phyloP scores from a whole-genome alignment of 192 early-diverging fungal species.

The Rhizophagus prolifer region DNA sequence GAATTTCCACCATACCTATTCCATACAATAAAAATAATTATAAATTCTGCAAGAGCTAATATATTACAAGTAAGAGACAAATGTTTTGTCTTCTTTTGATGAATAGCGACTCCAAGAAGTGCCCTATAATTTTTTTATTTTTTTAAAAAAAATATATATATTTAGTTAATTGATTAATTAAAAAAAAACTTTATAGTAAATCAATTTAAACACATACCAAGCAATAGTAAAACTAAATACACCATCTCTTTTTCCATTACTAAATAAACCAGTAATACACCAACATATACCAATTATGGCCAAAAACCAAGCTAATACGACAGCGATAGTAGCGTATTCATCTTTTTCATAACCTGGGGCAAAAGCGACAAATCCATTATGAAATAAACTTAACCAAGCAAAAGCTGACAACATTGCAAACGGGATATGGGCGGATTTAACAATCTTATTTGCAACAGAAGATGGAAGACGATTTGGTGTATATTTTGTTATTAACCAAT shows the following conservation, averaged over 20 bases:
- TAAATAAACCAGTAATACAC: not conserved
- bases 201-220: not conserved
- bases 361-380: slow-evolving; percentile 24
- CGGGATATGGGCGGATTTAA: slow-evolving; percentile 8
- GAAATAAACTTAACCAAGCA: not conserved
- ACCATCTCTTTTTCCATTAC: slow-evolving; percentile 23
- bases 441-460: not conserved
- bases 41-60: not conserved
- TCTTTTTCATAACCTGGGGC: not conserved
- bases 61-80: slow-evolving; percentile 1
- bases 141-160: not conserved
- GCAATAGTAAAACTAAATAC: slow-evolving; percentile 24
- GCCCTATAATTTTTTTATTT: not conserved
- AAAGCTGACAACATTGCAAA: slow-evolving; percentile 22
- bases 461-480: slow-evolving; percentile 5
- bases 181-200: not conserved
- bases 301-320: not conserved
- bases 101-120: slow-evolving; percentile 8
- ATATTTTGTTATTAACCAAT: not conserved
- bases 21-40: slow-evolving; percentile 6
- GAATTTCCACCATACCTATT: not conserved
- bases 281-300: slow-evolving; percentile 11
- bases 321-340: not conserved
- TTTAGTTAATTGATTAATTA: not conserved
- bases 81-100: not conserved